Base-by-base conservation (phyloP, 106 monocot genomes). In the Alisma plantagoaquatica region DNA sequence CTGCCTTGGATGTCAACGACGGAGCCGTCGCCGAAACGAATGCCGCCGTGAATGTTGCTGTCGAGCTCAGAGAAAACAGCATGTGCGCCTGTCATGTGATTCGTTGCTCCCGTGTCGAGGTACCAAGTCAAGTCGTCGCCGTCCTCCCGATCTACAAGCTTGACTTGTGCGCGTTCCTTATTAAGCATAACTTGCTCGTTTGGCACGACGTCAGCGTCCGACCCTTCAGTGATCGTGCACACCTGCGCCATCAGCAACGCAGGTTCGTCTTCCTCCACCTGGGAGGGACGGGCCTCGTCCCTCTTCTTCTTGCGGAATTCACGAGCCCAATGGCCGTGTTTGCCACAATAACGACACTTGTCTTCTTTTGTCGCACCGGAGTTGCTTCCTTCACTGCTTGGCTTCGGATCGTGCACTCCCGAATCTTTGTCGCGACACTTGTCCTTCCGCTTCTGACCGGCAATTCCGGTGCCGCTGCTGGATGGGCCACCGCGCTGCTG, bases 31-130 rank as follows among this genome's bases (percentile, higher is more conserved):
- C 35, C 14, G 35, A 38, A 38, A 38, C 35, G 35, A 14, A 38
- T 14, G 14, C 9, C 14, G 5, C 45, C 45, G 45, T 17, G 3
- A 18, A 46, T n/a, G 16, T 18, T 17, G 10, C 10, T 46, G 45
- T 46, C 45, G n/a, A 46, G 45, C 10, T 46, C 45, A 17, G n/a
- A 10, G 45, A 46, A 46, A 18, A 46, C 45, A 46, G 3, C 16
- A 4, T 18, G 45, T 17, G 10, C 14, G 10, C 45, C 45, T 7
- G 45, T 46, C 45, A 46, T 46, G 19, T 46, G 45, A 18, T 46
- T 46, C 3, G 45, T 46, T 4, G 45, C 45, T 3, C 45, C 45
- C 19, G 16, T 46, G 45, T 46, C 45, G 45, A 46, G 45, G 45
- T 46, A 46, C 45, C 45, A 46, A 3, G 3, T 4, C 4, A 3